phyloP scores from a whole-genome alignment of 2,329 filamentous ascomycete species.

The Cladophialophora yegresii region DNA sequence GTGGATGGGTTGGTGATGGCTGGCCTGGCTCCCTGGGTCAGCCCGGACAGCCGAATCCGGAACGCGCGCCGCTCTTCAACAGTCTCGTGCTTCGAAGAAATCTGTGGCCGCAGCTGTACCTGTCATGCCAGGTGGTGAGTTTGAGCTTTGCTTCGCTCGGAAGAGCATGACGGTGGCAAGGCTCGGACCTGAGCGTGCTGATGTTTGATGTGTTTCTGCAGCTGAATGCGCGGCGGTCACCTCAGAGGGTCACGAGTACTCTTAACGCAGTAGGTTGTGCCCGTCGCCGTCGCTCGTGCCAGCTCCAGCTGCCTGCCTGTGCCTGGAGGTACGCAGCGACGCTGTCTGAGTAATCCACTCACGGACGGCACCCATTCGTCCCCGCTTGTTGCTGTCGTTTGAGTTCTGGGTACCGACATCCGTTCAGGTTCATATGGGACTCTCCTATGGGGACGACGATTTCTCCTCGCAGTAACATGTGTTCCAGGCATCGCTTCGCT shows the following conservation, averaged over 20 bases:
- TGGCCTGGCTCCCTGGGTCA: constrained; percentile 19
- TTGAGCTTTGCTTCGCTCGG: background rate
- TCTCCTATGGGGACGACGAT: constrained; percentile 1
- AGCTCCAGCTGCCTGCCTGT: background rate
- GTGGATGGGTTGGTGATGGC: constrained; percentile 19
- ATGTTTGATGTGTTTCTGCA: constrained; percentile 12
- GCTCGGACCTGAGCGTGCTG: constrained; percentile 18
- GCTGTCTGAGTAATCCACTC: background rate
- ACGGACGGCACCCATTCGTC: constrained; percentile 10
- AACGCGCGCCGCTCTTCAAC: background rate
- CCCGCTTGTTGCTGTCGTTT: constrained; percentile 10
- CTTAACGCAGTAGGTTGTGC: background rate
- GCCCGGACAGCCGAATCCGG: constrained; percentile 13
- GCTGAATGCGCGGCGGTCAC: background rate
- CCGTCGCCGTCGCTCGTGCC: too few species aligned
- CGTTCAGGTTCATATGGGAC: background rate
- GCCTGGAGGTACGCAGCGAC: background rate
- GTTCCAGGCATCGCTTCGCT: background rate
- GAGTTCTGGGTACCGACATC: constrained; percentile 11
- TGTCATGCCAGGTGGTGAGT: background rate
- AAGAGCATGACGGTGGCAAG: constrained; percentile 7
- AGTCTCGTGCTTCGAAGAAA: constrained; percentile 23
- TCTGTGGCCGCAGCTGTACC: background rate
- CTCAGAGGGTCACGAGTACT: background rate
- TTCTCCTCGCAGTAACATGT: constrained; percentile 2